Base-by-base conservation (phyloP, 306 rosid genomes). In the Vigna nakashimae region DNA sequence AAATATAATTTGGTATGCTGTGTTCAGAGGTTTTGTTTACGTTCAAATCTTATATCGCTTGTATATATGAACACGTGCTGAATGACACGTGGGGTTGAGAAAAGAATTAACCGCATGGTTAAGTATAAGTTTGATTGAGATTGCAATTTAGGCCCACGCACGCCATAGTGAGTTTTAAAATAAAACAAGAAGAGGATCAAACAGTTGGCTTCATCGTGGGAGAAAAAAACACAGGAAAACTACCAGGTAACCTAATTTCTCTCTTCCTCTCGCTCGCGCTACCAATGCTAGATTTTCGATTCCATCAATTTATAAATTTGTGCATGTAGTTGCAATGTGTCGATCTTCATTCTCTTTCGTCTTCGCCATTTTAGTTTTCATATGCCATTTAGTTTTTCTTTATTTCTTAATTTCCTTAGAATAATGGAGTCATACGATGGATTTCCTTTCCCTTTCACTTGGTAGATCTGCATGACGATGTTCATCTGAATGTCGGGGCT, bases 161-260 rank as follows among this genome's bases (percentile, higher is more conserved):
- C 0, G 7, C 42, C 18, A 11, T 12, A 14, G 7, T 49, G 2
- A 45, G 50, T 3, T 3, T 3, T 45, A 45, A 3, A 11, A 32
- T n/a, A 58, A 22, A 30, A 18, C 11, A 14, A 6, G 38, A 75
- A 64, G 18, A 57, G n/a, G 50, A 65, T 22, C 53, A 38, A 22
- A 12, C 6, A 0, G 46, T 30, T 30, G 2, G 17, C 51, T 78
- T 48, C 75, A 43, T n/a, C 42, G 49, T 77, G 58, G 34, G 68
- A 55, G 71, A 69, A 69, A 69, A 78, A 78, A 57, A 42, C 52
- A 68, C 71, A 50, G 22, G 15, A 26, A 58, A 57, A 20, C 9
- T 12, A 78, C 26, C 6, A 78, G 82, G 82, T 71, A 69, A 55
- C 11, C 50, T 45, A 45, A 45, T 45, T 12, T 18, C 72, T 20